Base-by-base conservation (phyloP, 495 filamentous ascomycete species). In the Penicillium robsamsonii region DNA sequence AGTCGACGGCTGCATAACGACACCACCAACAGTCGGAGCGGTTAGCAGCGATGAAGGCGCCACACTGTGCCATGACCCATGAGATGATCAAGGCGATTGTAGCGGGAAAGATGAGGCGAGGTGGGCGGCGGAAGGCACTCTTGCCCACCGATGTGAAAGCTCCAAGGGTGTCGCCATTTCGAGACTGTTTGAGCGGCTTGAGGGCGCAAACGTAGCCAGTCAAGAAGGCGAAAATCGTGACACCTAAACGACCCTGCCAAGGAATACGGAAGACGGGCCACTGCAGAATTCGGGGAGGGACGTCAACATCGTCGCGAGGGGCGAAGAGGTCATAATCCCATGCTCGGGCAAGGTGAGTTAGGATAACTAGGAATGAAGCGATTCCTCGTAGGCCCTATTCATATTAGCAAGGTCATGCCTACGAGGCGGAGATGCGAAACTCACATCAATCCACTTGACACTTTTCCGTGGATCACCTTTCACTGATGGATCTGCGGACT, bases 401-500 rank as follows among this genome's bases (percentile, higher is more conserved):
- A 40, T 38, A 22, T 43, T 17, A 55, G n/a, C n/a, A 5, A 18
- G 10, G 29, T 17, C 9, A 5, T 15, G 22, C 49, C 3, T 41
- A 18, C 41, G 25, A 25, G 35, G 33, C 35, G 27, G 33, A 25
- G 35, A 22, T 42, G 31, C 18, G 5, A 42, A 22, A 76, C 82
- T 63, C 72, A 86, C 84, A 80, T 88, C 85, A 38, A 87, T 84
- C 85, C 85, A 88, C 72, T 86, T 87, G 24, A 88, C 83, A 53
- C 84, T 85, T 63, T 83, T 83, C 59, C 74, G 66, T 6, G 74
- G 70, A 54, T 76, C 72, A 6, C 74, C 74, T 57, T 70, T 75
- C 43, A 64, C 60, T 22, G 55, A 55, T 15, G 67, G 53, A 40
- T 67, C 60, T 49, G 64, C 64, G 42, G 61, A 62, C 20, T 57